phyloP scores from a whole-genome alignment of 148 eudicot genomes.

The Cornus controversa region DNA sequence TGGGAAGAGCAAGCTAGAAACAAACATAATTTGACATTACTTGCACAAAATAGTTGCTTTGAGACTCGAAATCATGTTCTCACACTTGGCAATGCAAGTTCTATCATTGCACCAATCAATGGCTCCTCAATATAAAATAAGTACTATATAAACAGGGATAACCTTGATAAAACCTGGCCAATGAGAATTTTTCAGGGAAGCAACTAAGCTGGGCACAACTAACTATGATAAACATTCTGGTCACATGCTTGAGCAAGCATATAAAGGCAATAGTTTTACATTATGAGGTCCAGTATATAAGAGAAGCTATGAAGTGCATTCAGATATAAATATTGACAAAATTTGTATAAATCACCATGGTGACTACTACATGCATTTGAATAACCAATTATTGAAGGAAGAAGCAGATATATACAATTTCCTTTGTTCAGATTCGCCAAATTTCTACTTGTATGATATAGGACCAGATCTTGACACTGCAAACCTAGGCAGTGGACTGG shows the following conservation, averaged over 20 bases:
- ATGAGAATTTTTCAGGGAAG: too few relatives aligned
- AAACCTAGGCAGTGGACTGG: constrained; percentile 89
- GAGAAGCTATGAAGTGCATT: neutral
- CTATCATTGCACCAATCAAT: too few relatives aligned
- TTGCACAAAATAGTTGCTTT: too few relatives aligned
- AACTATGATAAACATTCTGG: neutral
- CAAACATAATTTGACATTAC: too few relatives aligned
- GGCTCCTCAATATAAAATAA: too few relatives aligned
- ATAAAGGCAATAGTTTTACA: neutral
- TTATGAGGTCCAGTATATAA: neutral
- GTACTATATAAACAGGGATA: too few relatives aligned
- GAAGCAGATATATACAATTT: neutral
- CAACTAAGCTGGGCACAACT: neutral
- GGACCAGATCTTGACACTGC: constrained; percentile 98
- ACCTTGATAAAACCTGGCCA: too few relatives aligned
- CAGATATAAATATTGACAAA: neutral
- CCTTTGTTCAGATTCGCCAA: neutral
- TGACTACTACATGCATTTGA: constrained; percentile 4
- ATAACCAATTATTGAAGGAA: neutral
- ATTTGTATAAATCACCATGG: neutral
- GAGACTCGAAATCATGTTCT: too few relatives aligned
- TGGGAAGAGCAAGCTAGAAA: too few relatives aligned
- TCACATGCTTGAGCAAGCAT: neutral
- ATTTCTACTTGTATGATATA: constrained; percentile 62
- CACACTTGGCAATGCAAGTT: too few relatives aligned